phyloP scores from a whole-genome alignment of 805 yeast genomes.

The Wickerhamiella domercqiae region DNA sequence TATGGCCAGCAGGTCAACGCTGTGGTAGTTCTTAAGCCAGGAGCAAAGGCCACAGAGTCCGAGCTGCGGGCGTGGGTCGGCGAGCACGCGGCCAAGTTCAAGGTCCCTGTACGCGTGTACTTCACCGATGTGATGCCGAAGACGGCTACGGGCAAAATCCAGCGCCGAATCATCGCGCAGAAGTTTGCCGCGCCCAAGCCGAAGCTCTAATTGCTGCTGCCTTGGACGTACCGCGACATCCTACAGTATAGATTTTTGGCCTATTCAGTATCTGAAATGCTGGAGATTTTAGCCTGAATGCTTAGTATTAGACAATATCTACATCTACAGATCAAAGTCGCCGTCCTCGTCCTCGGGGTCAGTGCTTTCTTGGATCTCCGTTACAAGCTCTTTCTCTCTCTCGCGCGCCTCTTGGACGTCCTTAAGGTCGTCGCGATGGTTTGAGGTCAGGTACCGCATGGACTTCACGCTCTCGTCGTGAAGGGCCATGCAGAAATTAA shows the following conservation, averaged over 20 bases:
- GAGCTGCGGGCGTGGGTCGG: conserved; percentile 35
- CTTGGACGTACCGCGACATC: too few species aligned
- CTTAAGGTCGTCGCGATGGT: conserved; percentile 35
- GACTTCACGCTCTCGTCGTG: conserved; percentile 89
- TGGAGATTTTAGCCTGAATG: too few species aligned
- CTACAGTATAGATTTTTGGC: too few species aligned
- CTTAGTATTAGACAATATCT: too few species aligned
- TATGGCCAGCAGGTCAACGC: conserved; percentile 63
- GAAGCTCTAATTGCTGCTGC: conserved; percentile 23
- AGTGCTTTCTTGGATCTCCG: conserved; percentile 30
- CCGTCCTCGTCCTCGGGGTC: conserved; percentile 30
- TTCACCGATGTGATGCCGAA: conserved; percentile 52
- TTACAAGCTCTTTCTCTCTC: conserved; percentile 35
- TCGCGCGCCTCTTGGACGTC: conserved; percentile 41
- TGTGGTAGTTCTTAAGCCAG: conserved; percentile 42
- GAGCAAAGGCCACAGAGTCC: conserved; percentile 22
- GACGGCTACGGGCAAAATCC: conserved; percentile 67
- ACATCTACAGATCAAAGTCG: conserved; percentile 22
- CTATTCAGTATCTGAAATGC: too few species aligned
- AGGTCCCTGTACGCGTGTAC: conserved; percentile 43
- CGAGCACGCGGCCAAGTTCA: conserved; percentile 37
- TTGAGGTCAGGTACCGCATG: conserved; percentile 71
- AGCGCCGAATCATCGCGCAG: conserved; percentile 46
- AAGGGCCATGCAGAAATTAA: conserved; percentile 73
- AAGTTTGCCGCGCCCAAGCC: conserved; percentile 27